Evolutionary conservation across 2,329 filamentous ascomycete species (phyloP).

Genomic region (Calonectria montana): DNA sequence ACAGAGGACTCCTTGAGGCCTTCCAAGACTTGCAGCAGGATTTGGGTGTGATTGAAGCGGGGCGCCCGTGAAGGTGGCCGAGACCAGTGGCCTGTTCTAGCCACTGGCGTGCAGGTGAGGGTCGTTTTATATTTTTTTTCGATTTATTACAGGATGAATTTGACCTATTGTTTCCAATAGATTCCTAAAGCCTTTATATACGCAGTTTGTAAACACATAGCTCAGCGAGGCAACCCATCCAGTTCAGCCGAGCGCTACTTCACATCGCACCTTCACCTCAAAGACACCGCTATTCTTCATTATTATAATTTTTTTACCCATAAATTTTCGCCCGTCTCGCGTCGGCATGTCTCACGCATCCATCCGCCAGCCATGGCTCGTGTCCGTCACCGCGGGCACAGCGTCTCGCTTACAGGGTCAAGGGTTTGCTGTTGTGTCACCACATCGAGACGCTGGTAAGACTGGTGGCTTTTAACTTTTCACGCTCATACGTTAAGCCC

Average conservation of each 20-base stretch:
- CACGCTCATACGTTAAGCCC: not conserved
- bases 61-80: conserved; percentile 10
- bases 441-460: conserved; percentile 26
- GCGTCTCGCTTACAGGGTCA: conserved; percentile 37
- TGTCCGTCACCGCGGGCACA: conserved; percentile 12
- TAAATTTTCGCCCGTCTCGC: conserved; percentile 22
- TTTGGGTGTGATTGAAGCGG: conserved; percentile 1
- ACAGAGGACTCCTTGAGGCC: not conserved
- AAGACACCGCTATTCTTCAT: not conserved
- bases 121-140: not conserved
- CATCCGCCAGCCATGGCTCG: conserved; percentile 13
- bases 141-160: not conserved
- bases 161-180: not conserved
- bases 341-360: conserved; percentile 22
- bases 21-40: not conserved
- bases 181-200: not conserved
- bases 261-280: not conserved
- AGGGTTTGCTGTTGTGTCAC: conserved; percentile 34
- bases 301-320: not conserved
- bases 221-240: too few relatives aligned
- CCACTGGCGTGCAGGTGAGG: not conserved
- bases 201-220: not conserved
- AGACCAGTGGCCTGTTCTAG: not conserved
- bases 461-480: not conserved
- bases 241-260: not conserved